phyloP scores from a whole-genome alignment of 306 rosid species.

The Ochetophila trinervis region DNA sequence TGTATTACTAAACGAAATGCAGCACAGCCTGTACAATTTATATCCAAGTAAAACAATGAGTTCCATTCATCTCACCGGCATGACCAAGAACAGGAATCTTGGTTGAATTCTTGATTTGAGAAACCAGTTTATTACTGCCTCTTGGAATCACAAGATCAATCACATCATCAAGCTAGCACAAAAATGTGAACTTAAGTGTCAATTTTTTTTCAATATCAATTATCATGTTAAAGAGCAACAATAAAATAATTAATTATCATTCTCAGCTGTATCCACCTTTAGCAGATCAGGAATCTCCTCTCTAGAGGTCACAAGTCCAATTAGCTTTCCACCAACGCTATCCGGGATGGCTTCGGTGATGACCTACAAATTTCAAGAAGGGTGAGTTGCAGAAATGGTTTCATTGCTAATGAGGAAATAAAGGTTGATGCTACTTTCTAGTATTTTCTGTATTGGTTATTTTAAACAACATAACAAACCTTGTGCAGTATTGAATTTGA shows the following conservation, averaged over 20 bases:
- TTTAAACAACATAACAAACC: slow-evolving; percentile 41
- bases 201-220: slow-evolving; percentile 22
- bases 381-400: slow-evolving; percentile 4
- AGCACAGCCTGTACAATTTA: slow-evolving; percentile 19
- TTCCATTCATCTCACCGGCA: slow-evolving; percentile 65
- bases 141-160: slow-evolving; percentile 97
- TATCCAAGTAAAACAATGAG: slow-evolving; percentile 1
- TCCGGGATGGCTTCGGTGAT: slow-evolving; percentile 91
- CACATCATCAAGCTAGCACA: slow-evolving; percentile 78
- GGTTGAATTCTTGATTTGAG: slow-evolving; percentile 86
- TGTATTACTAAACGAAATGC: slow-evolving; percentile 10
- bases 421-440: not conserved
- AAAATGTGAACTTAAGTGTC: slow-evolving; percentile 16
- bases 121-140: slow-evolving; percentile 95
- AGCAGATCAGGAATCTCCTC: slow-evolving; percentile 95
- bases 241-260: slow-evolving; percentile 22
- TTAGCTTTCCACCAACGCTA: slow-evolving; percentile 74
- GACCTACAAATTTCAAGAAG: slow-evolving; percentile 42
- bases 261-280: slow-evolving; percentile 44
- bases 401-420: slow-evolving; percentile 7
- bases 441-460: slow-evolving; percentile 19
- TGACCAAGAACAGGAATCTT: slow-evolving; percentile 98
- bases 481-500: slow-evolving; percentile 89
- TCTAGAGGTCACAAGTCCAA: slow-evolving; percentile 96
- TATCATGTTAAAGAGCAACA: slow-evolving; percentile 23